Base-by-base conservation (phyloP, 371 early-diverging fungal species). In the Quaeritorhiza haematococci region DNA sequence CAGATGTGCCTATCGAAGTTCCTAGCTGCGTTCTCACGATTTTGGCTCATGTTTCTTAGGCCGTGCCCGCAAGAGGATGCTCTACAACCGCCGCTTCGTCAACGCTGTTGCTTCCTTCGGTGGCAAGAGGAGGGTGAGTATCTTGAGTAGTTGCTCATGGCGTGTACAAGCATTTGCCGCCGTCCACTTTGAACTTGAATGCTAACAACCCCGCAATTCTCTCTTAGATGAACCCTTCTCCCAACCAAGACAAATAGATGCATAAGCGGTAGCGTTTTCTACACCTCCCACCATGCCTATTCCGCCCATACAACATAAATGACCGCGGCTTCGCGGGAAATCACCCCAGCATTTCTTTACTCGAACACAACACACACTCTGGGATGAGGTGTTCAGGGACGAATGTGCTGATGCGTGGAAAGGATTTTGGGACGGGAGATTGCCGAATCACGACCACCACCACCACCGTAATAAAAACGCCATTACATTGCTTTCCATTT, bases 41-140 rank as follows among this genome's bases (percentile, higher is more conserved):
- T 10, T 38, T n/a, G 13, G n/a, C 13, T 38, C 38, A n/a, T 13
- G n/a, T 48, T 33, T 23, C 26, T 23, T 64, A 75, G 90, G 99
- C 75, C 96, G 99, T 75, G 96, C 98, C 67, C 92, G 92, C 86
- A 97, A 97, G 91, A 87, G 99, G 78, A 84, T 89, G 63, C 82
- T 85, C 64, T 99, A 96, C 89, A 96, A 88, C 83, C 93, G 97
- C 69, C 92, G 62, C 53, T 43, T 72, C 68, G 55, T 72, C 66
- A 52, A 58, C 65, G 63, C 61, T 55, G 49, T 52, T 63, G 64
- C 64, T 66, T 54, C 53, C 17, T 57, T 45, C 26, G 61, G 58
- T 21, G 21, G 55, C 33, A 38, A 53, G 53, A 35, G 34, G 41
- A 33, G 24, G 58, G 51, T 33, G 42, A 61, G 55, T 55, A 24